These are phyloP conservation scores for Berkeleyomyces basicola DNA, from an alignment of 2,329 filamentous ascomycete species.

Conservation along the genomic window DNA sequence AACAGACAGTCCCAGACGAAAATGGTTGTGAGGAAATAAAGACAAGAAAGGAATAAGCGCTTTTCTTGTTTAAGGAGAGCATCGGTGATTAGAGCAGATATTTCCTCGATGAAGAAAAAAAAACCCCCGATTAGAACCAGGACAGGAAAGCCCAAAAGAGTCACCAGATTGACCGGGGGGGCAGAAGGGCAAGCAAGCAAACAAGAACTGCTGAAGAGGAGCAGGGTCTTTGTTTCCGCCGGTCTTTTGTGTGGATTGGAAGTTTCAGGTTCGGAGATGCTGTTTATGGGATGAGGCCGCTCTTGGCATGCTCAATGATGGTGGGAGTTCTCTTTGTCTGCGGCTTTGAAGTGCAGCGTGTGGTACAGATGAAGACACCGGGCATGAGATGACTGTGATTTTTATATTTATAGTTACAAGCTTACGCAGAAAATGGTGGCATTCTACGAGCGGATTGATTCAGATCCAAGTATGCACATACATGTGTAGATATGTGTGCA, in stretches of 20 bases:
- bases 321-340: too few relatives aligned
- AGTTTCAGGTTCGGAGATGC: neutral
- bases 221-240: neutral
- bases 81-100: neutral
- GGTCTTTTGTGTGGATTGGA: neutral
- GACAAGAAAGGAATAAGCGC: slow-evolving; percentile 1
- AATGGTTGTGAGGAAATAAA: neutral
- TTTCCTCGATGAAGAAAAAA: neutral
- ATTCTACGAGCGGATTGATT: too few relatives aligned
- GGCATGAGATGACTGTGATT: neutral
- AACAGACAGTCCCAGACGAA: neutral
- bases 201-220: neutral
- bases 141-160: neutral
- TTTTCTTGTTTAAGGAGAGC: neutral
- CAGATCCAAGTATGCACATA: too few relatives aligned
- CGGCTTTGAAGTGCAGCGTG: too few relatives aligned
- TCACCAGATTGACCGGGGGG: neutral
- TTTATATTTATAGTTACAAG: neutral
- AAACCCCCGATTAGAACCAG: neutral
- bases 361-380: too few relatives aligned
- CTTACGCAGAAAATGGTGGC: too few relatives aligned
- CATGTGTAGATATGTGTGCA: neutral
- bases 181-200: neutral
- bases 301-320: neutral
- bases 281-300: neutral